Evolutionary conservation across 768 basidiomycete species (phyloP), one percentile per base, ranked within the genome.

Genomic region (Russula virescens): DNA sequence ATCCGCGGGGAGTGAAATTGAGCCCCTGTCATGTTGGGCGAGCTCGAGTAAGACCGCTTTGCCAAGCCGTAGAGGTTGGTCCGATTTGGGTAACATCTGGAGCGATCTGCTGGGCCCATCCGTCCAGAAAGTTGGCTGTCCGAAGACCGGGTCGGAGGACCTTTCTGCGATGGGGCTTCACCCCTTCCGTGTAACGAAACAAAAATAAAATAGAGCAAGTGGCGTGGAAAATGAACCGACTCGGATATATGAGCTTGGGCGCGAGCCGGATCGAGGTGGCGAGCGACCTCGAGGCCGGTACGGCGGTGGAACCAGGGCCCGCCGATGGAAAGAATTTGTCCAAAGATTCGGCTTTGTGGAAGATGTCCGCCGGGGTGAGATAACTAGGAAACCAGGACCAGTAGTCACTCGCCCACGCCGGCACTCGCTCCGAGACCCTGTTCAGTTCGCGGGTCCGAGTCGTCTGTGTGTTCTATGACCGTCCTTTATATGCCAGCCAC

Each of bases 401-500:
- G 31, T 31, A 31, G n/a, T 8, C 3, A 31, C 31, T 11, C 38
- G 10, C 38, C 38, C 38, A 38, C 13, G 31, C 38, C 38, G 38
- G 38, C 38, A 38, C 38, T 11, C 38, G 42, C 8, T 19, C 42
- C 18, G 42, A 43, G 28, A 34, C 13, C 13, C 16, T 34, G n/a
- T n/a, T n/a, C n/a, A n/a, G n/a, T 55, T 61, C 54, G 47, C 56
- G 56, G 55, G 61, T 53, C 61, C 50, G 61, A 28, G 38, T 56
- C 19, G 50, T 61, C 21, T 23, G 45, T 40, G 40, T 21, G 58
- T 38, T n/a, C 64, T 48, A 56, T 57, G 60, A 61, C 45, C 49
- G 57, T 38, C 60, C 38, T 56, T 61, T 61, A 63, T 59, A 62
- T 66, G 73, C 61, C 62, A 57, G 28, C 66, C 62, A n/a, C 60